Percentiles rank a stretch among this genome's conserved stretches.
These are phyloP conservation scores for Meyerozyma smithsonii DNA, from an alignment of 1,139 yeast genomes.

Conservation along the genomic window DNA sequence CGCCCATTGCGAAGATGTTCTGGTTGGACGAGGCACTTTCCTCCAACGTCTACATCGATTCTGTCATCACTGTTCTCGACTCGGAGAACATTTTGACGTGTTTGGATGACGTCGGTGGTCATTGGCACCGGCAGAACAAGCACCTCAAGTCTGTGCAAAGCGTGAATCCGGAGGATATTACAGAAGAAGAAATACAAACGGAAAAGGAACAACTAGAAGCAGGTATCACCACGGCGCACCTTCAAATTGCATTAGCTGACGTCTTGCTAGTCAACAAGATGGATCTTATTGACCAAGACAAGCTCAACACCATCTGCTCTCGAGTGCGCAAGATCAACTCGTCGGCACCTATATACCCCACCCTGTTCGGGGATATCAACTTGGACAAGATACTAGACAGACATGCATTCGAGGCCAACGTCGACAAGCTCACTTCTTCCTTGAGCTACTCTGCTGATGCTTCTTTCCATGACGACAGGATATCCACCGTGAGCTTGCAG, in stretches of 20 bases:
- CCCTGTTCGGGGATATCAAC: constrained; percentile 70
- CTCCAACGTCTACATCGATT: constrained; percentile 84
- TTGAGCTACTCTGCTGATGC: constrained; percentile 13
- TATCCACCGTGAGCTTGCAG: constrained; percentile 56
- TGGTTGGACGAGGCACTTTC: constrained; percentile 92
- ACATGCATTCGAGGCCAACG: constrained; percentile 66
- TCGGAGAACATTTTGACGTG: constrained; percentile 62
- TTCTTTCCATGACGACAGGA: constrained; percentile 46
- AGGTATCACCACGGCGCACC: constrained; percentile 76
- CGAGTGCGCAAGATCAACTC: constrained; percentile 59
- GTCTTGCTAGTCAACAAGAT: constrained; percentile 71
- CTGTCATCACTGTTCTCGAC: constrained; percentile 90
- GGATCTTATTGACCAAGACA: constrained; percentile 39
- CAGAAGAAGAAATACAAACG: constrained; percentile 30
- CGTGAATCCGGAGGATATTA: constrained; percentile 17
- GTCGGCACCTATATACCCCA: constrained; percentile 60
- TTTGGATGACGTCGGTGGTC: constrained; percentile 66
- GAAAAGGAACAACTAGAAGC: constrained; percentile 29
- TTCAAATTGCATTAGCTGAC: constrained; percentile 90
- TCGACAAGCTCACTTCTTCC: constrained; percentile 21
- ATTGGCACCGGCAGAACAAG: constrained; percentile 43
- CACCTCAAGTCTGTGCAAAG: constrained; percentile 22
- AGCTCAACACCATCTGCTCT: constrained; percentile 18
- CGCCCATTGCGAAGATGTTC: constrained; percentile 93
- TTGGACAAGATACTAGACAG: constrained; percentile 61